A percentile compares a stretch with the other conserved stretches of the same genome.
These are phyloP conservation scores for Ophiognomonia clavigignenti-juglandacearum DNA, from an alignment of 2,329 filamentous ascomycete genomes.

Conservation along the genomic window DNA sequence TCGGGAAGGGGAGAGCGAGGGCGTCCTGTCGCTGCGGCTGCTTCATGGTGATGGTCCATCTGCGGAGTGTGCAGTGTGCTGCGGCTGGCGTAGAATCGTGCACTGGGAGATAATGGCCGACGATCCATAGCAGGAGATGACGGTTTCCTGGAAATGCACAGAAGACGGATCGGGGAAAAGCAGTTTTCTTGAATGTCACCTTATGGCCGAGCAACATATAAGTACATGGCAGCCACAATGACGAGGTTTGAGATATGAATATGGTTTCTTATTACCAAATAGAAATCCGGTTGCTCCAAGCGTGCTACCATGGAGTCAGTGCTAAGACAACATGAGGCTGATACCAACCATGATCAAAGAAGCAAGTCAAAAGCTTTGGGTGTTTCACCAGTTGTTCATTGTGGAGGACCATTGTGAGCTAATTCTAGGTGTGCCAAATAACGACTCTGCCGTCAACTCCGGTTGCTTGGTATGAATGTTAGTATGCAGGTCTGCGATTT, in stretches of 20 bases:
- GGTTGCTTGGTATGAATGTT: slow-evolving; percentile 51
- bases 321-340: slow-evolving; percentile 14
- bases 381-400: slow-evolving; percentile 11
- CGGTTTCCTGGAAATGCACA: background rate
- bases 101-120: slow-evolving; percentile 9
- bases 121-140: background rate
- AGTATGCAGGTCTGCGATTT: slow-evolving; percentile 19
- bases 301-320: slow-evolving; percentile 5
- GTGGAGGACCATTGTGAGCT: slow-evolving; percentile 17
- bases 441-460: slow-evolving; percentile 80
- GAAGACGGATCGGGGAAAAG: background rate
- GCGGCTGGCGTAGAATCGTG: slow-evolving; percentile 9
- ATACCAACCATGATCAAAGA: slow-evolving; percentile 9
- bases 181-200: background rate
- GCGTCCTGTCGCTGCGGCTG: background rate
- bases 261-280: background rate
- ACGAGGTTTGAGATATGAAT: background rate
- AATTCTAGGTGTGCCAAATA: slow-evolving; percentile 62
- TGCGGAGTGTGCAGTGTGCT: background rate
- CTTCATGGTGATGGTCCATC: background rate
- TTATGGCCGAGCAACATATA: slow-evolving; percentile 2
- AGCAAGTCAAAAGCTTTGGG: slow-evolving; percentile 3
- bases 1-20: background rate
- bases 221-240: slow-evolving; percentile 1
- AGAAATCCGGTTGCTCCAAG: slow-evolving; percentile 1